A percentile compares a stretch with the other conserved stretches of the same genome.
Evolutionary conservation across 495 filamentous ascomycete species (phyloP).

Genomic region (Penicillium fimorum): DNA sequence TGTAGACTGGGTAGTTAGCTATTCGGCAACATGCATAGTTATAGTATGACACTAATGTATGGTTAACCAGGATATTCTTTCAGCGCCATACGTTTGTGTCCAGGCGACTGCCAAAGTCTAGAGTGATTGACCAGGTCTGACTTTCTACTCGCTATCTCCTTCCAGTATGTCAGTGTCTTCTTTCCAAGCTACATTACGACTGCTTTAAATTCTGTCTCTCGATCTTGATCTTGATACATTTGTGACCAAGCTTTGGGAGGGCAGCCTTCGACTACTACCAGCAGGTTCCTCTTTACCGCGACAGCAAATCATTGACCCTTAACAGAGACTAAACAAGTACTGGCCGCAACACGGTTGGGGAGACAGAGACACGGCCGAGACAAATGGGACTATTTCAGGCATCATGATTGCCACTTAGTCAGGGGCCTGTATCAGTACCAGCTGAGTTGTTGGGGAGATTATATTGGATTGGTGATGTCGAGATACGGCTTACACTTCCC

Average conservation of each 20-base stretch:
- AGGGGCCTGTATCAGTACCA: background rate
- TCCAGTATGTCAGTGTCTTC: conserved; percentile 24
- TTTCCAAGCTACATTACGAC: conserved; percentile 40
- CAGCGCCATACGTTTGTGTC: background rate
- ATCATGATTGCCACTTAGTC: background rate
- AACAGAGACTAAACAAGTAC: background rate
- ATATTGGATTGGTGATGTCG: background rate
- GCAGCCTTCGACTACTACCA: background rate
- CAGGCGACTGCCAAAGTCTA: background rate
- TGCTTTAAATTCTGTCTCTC: conserved; percentile 33
- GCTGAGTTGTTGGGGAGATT: background rate
- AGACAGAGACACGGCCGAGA: background rate
- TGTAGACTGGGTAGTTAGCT: conserved; percentile 5
- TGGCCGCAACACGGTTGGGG: background rate
- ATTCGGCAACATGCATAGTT: background rate
- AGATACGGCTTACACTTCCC: background rate
- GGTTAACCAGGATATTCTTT: background rate
- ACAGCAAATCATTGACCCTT: background rate
- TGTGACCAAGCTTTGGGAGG: background rate
- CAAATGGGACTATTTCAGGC: background rate
- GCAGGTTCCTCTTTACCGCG: background rate
- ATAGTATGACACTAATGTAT: background rate
- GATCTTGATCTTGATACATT: background rate
- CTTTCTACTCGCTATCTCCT: background rate
- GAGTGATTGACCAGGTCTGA: background rate